Percentiles rank a stretch among this genome's conserved stretches.
Evolutionary conservation across 495 filamentous ascomycete species (phyloP).

Genomic region (Wilcoxina mikolae): DNA sequence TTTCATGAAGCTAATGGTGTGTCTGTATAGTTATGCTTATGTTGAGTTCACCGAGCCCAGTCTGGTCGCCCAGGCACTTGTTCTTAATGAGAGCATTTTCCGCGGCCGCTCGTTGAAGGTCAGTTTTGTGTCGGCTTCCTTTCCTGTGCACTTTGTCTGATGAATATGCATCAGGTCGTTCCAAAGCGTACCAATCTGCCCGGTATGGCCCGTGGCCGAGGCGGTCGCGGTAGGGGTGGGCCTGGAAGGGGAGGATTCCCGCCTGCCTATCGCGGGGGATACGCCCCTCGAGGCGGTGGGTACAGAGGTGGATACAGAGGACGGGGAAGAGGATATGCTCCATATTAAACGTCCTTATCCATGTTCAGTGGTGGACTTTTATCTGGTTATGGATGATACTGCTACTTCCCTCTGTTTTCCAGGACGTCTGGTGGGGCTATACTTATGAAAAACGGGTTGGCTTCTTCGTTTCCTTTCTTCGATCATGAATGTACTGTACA

Average conservation of each 20-base stretch:
- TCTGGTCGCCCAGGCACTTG: slow-evolving; percentile 81
- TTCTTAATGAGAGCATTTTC: slow-evolving; percentile 93
- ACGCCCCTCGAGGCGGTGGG: slow-evolving; percentile 45
- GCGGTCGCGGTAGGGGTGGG: slow-evolving; percentile 47
- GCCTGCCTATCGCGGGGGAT: slow-evolving; percentile 44
- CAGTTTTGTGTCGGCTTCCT: slow-evolving; percentile 9
- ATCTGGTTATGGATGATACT: too few species aligned
- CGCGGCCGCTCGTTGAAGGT: slow-evolving; percentile 91
- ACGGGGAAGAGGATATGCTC: slow-evolving; percentile 63
- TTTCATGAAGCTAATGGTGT: slow-evolving; percentile 5
- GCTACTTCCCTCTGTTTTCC: too few species aligned
- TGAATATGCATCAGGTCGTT: slow-evolving; percentile 46
- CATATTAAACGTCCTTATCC: slow-evolving; percentile 43
- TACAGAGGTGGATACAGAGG: slow-evolving; percentile 72
- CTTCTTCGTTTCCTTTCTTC: too few species aligned
- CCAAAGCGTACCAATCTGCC: slow-evolving; percentile 96
- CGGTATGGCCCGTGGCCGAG: slow-evolving; percentile 72
- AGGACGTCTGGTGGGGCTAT: too few species aligned
- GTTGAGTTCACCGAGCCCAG: slow-evolving; percentile 96
- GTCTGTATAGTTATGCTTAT: slow-evolving; percentile 72
- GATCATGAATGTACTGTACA: too few species aligned
- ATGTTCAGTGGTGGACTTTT: too few species aligned
- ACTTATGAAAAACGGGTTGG: too few species aligned
- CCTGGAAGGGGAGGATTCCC: slow-evolving; percentile 47
- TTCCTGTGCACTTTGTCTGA: slow-evolving; percentile 1